phyloP scores from a whole-genome alignment of 805 yeast genomes.

The Wickerhamiella allomyrinae region DNA sequence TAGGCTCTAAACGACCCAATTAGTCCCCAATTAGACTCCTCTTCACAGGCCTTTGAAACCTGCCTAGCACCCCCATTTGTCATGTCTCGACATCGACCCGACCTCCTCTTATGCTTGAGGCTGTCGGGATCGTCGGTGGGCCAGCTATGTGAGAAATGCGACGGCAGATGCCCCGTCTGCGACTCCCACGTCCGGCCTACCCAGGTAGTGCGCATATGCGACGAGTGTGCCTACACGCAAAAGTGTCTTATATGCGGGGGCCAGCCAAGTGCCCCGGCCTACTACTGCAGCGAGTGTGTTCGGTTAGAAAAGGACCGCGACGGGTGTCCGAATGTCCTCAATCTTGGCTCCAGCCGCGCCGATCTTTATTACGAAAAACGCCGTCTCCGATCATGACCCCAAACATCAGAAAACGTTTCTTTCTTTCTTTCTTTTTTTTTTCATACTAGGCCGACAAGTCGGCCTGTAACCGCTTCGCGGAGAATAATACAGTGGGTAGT shows the following conservation, averaged over 20 bases:
- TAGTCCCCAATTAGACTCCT: no score
- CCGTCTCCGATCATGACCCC: no score
- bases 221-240: conserved; percentile 70
- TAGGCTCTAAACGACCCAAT: no score
- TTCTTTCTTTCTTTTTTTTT: no score
- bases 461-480: no score
- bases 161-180: conserved; percentile 83
- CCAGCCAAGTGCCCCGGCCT: conserved; percentile 52
- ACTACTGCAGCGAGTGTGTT: conserved; percentile 77
- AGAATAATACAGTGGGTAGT: no score
- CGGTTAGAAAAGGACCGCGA: conserved; percentile 65
- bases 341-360: conserved; percentile 61
- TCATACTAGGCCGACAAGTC: no score
- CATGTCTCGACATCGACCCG: conserved; percentile 87
- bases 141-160: conserved; percentile 67
- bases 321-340: conserved; percentile 80
- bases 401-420: no score
- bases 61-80: neutral
- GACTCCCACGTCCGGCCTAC: conserved; percentile 71
- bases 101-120: conserved; percentile 67
- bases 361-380: conserved; percentile 17
- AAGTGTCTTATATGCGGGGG: conserved; percentile 72
- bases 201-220: conserved; percentile 57
- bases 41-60: conserved; percentile 49
- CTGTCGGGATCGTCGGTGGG: conserved; percentile 70